Conservation (phyloP, 2,329 filamentous ascomycete species). For the Talaromyces islandicus region DNA sequence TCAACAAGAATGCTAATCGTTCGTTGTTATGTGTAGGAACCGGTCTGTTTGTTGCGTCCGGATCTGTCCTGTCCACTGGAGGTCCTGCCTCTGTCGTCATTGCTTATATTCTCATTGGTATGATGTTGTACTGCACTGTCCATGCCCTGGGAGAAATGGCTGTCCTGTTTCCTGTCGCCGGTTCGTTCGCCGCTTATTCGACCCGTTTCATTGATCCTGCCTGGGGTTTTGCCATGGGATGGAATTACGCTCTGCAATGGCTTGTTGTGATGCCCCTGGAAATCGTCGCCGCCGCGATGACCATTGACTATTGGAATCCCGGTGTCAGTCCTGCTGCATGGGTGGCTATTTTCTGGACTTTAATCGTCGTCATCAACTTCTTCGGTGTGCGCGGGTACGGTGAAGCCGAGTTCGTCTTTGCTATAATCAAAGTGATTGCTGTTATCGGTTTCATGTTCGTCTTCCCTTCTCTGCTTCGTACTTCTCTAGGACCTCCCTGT, state of each 20-base stretch:
- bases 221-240: constrained; percentile 93
- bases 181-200: constrained; percentile 87
- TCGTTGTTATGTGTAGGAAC: constrained; percentile 50
- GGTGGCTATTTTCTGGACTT: constrained; percentile 71
- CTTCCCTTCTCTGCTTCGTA: constrained; percentile 13
- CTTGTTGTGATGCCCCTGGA: constrained; percentile 76
- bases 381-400: constrained; percentile 86
- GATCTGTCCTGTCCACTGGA: constrained; percentile 61
- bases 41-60: constrained; percentile 81
- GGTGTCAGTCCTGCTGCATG: constrained; percentile 64
- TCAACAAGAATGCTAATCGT: not conserved
- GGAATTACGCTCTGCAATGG: constrained; percentile 92
- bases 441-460: constrained; percentile 81
- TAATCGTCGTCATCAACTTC: constrained; percentile 76
- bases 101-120: constrained; percentile 71
- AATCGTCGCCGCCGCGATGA: constrained; percentile 80
- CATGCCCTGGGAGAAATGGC: constrained; percentile 89
- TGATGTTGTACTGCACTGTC: constrained; percentile 87
- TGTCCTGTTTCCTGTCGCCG: constrained; percentile 82
- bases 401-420: constrained; percentile 83
- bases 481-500: constrained; percentile 10
- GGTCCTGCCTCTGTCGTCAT: constrained; percentile 74
- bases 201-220: constrained; percentile 89
- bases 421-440: constrained; percentile 77
- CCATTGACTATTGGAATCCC: constrained; percentile 72